Base-by-base conservation (phyloP, 2,329 filamentous ascomycete species). In the Macrophomina phaseolina region DNA sequence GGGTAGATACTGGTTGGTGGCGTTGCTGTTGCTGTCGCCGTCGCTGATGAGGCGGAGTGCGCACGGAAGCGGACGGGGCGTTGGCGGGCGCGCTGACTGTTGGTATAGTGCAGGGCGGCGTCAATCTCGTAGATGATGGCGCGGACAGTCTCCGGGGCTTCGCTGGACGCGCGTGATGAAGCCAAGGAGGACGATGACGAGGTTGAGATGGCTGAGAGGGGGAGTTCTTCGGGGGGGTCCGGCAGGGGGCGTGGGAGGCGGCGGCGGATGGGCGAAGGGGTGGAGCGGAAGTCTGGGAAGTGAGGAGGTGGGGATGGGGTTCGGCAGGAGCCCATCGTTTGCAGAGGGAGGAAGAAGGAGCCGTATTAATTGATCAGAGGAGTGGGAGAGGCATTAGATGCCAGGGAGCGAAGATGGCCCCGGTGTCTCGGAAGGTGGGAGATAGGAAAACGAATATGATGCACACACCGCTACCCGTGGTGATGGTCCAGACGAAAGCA, bases 121-220 rank as follows among this genome's bases (percentile, higher is more conserved):
- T 69, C 69, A 11, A 71, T 68, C 45, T 74, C 71, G 48, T 72
- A 65, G 52, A 73, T 68, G 36, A 70, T 68, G 66, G 72, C 71
- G 52, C 70, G 70, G 34, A 73, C 67, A 2, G 14, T 64, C 16
- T 65, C 63, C 23, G 46, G 18, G 18, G 51, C 32, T 11, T 40
- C 16, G 48, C 12, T 14, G 32, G 40, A 32, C 5, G 63, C 16
- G 1, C 38, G 40, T 16, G 62, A 55, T 1, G 62, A 42, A 4
- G 62, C 30, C 18, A n/a, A 2, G 4, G 56, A 61, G 28, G 56
- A 48, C 2, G 58, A 61, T 1, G 49, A 46, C 18, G 36, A 55
- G 5, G 62, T 34, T n/a, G 49, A 51, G 46, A 51, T 32, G 49
- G 36, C 63, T 5, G 52, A 32, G 30, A 32, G n/a, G 16, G 38